Evolutionary conservation across 495 filamentous ascomycete genomes (phyloP).

Genomic region (Immersiella caudata): DNA sequence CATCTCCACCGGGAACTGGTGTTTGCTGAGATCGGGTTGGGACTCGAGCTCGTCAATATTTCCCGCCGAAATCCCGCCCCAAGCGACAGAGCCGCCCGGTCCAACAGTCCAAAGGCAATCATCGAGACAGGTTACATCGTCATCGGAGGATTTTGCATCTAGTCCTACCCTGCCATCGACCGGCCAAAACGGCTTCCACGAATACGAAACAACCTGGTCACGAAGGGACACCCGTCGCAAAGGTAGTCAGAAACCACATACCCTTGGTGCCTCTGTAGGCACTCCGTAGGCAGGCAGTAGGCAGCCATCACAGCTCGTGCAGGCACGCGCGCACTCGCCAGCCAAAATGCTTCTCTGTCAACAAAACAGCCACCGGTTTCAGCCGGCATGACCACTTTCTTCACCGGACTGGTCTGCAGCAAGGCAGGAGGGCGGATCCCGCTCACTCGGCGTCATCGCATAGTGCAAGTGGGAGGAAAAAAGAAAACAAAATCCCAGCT

Average conservation of each 20-base stretch:
- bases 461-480: neutral
- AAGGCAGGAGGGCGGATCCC: neutral
- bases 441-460: neutral
- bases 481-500: constrained; percentile 7
- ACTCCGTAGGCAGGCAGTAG: neutral
- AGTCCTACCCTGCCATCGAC: neutral
- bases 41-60: neutral
- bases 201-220: constrained; percentile 6
- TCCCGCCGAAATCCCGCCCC: constrained; percentile 2
- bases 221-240: neutral
- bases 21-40: neutral
- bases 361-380: neutral
- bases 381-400: neutral
- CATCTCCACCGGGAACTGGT: constrained; percentile 2
- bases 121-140: constrained; percentile 12
- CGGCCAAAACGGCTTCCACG: neutral
- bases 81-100: constrained; percentile 17
- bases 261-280: neutral
- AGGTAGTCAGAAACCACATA: neutral
- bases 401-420: neutral
- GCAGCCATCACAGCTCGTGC: constrained; percentile 1
- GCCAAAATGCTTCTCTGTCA: neutral
- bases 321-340: neutral
- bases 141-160: neutral
- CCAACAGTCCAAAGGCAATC: neutral